Evolutionary conservation across 176 grass and related monocot genomes (phyloP).

Genomic region (Avena sativa): DNA sequence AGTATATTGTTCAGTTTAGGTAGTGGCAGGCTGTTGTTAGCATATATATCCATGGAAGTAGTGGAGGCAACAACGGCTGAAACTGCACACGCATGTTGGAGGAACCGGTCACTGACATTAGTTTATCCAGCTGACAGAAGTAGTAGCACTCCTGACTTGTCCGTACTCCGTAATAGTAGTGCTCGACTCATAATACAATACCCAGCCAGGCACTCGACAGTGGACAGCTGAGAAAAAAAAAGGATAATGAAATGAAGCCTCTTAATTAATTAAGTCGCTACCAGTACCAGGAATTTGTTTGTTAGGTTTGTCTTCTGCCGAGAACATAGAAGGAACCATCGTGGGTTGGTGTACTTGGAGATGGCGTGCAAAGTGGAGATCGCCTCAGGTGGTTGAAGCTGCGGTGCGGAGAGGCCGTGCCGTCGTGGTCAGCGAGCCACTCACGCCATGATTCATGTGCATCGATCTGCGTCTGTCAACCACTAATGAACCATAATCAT

Average conservation of each 20-base stretch:
- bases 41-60: neutral
- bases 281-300: neutral
- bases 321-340: neutral
- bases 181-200: neutral
- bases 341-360: neutral
- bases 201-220: neutral
- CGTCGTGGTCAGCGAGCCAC: neutral
- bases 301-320: neutral
- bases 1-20: neutral
- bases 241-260: neutral
- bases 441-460: conserved; percentile 15
- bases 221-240: neutral
- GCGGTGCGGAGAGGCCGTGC: neutral
- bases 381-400: neutral
- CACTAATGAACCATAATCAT: neutral
- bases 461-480: neutral
- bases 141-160: neutral
- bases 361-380: conserved; percentile 34
- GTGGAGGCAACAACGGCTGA: neutral
- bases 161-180: neutral
- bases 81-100: neutral
- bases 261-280: neutral
- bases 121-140: neutral
- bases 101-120: neutral
- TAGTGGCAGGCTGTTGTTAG: neutral